phyloP scores from a whole-genome alignment of 2,329 filamentous ascomycete genomes.

The Penicillium sumatraense region DNA sequence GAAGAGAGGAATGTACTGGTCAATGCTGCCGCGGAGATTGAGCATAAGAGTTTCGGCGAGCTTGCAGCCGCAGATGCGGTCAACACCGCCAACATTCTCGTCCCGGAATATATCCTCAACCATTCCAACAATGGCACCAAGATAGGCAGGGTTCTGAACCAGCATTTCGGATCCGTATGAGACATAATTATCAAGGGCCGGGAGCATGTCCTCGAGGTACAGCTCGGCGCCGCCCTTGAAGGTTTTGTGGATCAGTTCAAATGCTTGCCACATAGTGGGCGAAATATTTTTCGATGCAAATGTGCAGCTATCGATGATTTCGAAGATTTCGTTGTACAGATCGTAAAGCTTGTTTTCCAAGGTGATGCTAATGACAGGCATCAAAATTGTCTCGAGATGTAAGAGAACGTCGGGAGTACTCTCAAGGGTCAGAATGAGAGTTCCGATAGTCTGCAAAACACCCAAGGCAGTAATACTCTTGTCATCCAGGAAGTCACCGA shows the following conservation, averaged over 20 bases:
- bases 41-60: conserved; percentile 97
- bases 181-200: conserved; percentile 96
- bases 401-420: conserved; percentile 94
- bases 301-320: conserved; percentile 99
- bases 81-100: conserved; percentile 88
- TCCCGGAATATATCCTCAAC: conserved; percentile 93
- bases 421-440: conserved; percentile 92
- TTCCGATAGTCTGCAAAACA: conserved; percentile 96
- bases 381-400: conserved; percentile 92
- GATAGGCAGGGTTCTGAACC: conserved; percentile 80
- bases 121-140: conserved; percentile 90
- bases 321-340: conserved; percentile 96
- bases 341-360: conserved; percentile 98
- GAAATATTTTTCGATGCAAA: conserved; percentile 97
- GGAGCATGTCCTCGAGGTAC: conserved; percentile 98
- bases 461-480: conserved; percentile 98
- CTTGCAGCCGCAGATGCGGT: conserved; percentile 96
- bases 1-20: conserved; percentile 87
- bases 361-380: conserved; percentile 95
- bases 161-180: conserved; percentile 85
- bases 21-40: conserved; percentile 84
- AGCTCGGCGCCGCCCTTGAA: conserved; percentile 97
- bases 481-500: conserved; percentile 91
- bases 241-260: conserved; percentile 92
- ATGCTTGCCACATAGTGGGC: conserved; percentile 97